Conservation (phyloP, 306 rosid genomes). For the Cucumis sativus region DNA sequence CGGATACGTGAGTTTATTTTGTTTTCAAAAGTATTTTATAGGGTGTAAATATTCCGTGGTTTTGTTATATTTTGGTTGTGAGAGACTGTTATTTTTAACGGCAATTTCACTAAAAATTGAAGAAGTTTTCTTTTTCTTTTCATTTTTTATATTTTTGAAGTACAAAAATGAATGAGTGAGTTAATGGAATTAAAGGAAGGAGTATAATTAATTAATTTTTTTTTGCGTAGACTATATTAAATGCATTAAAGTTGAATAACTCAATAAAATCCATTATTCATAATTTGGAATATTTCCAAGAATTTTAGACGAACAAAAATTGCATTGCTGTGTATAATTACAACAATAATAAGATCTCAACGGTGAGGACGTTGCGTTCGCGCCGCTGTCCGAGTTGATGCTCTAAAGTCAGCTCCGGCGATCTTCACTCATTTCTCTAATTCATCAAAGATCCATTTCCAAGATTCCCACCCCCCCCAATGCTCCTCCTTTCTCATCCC, state of each 20-base stretch:
- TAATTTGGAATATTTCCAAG: not conserved
- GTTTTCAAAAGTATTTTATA: too few relatives aligned
- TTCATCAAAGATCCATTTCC: not conserved
- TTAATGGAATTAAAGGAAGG: too few relatives aligned
- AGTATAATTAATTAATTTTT: too few relatives aligned
- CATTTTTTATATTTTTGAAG: too few relatives aligned
- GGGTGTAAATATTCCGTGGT: too few relatives aligned
- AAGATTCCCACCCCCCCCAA: not conserved
- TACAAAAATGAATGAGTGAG: too few relatives aligned
- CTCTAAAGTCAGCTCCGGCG: conserved; percentile 5
- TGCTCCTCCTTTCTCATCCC: not conserved
- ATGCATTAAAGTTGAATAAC: not conserved
- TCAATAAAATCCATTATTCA: not conserved
- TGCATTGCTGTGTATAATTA: not conserved
- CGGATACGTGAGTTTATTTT: too few relatives aligned
- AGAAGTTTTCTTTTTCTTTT: too few relatives aligned
- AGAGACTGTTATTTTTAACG: too few relatives aligned
- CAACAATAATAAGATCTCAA: not conserved
- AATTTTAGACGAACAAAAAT: not conserved
- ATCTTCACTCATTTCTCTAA: not conserved
- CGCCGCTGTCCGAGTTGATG: not conserved
- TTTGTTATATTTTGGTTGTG: too few relatives aligned
- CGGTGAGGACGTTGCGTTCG: not conserved
- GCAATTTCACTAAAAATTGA: too few relatives aligned
- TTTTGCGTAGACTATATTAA: too few relatives aligned